Evolutionary conservation across 805 yeast genomes (phyloP), one percentile per base, ranked within the genome.

Genomic region (Saccharomyces cerevisiae): DNA sequence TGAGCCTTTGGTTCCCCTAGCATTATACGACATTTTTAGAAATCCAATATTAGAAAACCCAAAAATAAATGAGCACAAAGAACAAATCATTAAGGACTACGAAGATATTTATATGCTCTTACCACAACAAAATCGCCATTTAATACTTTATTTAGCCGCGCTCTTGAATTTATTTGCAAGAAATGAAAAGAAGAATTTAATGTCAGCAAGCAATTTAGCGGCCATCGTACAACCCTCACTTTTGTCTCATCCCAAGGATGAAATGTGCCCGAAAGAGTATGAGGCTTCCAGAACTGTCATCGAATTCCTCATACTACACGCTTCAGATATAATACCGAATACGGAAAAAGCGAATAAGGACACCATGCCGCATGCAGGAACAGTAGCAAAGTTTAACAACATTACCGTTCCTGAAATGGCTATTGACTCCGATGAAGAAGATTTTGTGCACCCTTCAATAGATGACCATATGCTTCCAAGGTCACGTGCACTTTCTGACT

Each of bases 171-270:
- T 89, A 73, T 92, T 92, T 62, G 85, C 87, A 48, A 80, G 84
- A 53, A 82, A 85, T 61, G 78, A 92, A 11, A 80, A 78, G 48
- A 80, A 79, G 56, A 92, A 90, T 67, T 74, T 88, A 57, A 92
- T 92, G 99, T 83, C 96, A 1, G 86, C 96, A 1, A 79, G 88
- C 61, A 92, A 94, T 67, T 75, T 92, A 56, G 96, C 98, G 0
- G 96, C 97, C 2, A 87, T 92, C 53, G 94, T 94, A 73, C 98
- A 92, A 71, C 98, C 98, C 2, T 87, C 96, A 17, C 82, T 92
- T 11, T 75, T 94, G 49, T 85, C 95, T 8, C 97, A 91, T 68
- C 95, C 96, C 2, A 79, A 78, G 56, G 97, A 92, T 68, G 96
- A 89, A 63, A 80, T 89, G 83, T 80, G 84, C 41, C 96, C 96